phyloP scores from a whole-genome alignment of 345 rosid species.

The Euphorbia peplus region DNA sequence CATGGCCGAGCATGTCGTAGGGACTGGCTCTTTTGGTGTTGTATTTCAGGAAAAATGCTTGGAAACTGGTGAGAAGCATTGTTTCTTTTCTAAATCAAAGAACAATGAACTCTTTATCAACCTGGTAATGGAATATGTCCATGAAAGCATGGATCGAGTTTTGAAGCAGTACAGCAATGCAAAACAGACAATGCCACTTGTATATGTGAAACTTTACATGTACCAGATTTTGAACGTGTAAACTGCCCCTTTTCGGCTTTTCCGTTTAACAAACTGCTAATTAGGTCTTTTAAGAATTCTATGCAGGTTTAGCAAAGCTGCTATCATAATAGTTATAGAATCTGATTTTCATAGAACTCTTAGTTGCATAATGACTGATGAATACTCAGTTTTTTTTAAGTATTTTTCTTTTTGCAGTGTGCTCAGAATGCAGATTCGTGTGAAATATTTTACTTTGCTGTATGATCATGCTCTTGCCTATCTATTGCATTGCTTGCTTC shows the following conservation, averaged over 20 bases:
- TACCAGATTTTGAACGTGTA: conserved; percentile 61
- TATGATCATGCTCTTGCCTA: background rate
- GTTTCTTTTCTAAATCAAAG: conserved; percentile 80
- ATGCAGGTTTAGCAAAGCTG: no score
- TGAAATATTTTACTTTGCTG: background rate
- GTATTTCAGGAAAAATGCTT: conserved; percentile 92
- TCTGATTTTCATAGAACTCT: conserved; percentile 6
- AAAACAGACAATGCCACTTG: conserved; percentile 76
- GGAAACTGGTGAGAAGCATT: conserved; percentile 87
- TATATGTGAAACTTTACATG: conserved; percentile 76
- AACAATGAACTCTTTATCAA: conserved; percentile 80
- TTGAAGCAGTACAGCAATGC: conserved; percentile 79
- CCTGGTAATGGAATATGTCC: conserved; percentile 89
- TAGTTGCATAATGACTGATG: conserved; percentile 7
- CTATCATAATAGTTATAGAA: background rate
- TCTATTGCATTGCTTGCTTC: no score
- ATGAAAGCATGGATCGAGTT: conserved; percentile 81
- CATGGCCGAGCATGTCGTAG: conserved; percentile 92
- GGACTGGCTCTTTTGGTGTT: conserved; percentile 80
- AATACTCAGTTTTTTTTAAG: background rate
- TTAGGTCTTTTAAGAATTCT: no score
- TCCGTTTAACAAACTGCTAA: conserved; percentile 14
- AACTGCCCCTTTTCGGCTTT: background rate
- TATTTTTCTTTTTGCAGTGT: background rate
- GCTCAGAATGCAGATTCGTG: background rate